Conservation (phyloP, 2,329 filamentous ascomycete genomes). For the Colletotrichum tamarilloi region DNA sequence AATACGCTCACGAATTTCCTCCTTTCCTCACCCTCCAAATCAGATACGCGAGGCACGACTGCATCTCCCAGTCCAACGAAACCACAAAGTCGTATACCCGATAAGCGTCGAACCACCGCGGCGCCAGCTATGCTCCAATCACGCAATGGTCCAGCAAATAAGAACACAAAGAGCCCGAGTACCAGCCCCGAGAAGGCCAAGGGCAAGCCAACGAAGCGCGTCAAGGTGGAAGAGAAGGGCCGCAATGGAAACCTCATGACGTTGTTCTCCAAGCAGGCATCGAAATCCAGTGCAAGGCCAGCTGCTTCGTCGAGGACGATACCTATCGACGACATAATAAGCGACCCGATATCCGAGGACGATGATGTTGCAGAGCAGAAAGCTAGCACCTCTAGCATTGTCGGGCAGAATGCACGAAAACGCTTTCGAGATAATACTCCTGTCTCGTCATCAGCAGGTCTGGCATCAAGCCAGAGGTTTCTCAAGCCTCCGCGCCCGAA, state of each 20-base stretch:
- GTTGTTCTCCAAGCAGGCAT: slow-evolving; percentile 71
- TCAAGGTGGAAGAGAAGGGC: slow-evolving; percentile 59
- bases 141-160: slow-evolving; percentile 38
- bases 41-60: slow-evolving; percentile 45
- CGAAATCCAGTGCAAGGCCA: slow-evolving; percentile 50
- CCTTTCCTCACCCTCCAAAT: slow-evolving; percentile 61
- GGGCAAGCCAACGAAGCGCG: slow-evolving; percentile 44
- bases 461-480: slow-evolving; percentile 62
- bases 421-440: slow-evolving; percentile 54
- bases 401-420: slow-evolving; percentile 67
- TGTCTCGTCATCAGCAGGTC: slow-evolving; percentile 2
- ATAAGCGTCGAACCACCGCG: background rate
- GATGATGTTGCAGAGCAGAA: slow-evolving; percentile 65
- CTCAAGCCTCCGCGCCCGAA: slow-evolving; percentile 53
- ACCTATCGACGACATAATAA: slow-evolving; percentile 61
- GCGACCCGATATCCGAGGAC: slow-evolving; percentile 70
- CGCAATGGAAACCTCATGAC: slow-evolving; percentile 68
- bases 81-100: slow-evolving; percentile 7
- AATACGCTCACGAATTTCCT: slow-evolving; percentile 66
- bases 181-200: slow-evolving; percentile 62
- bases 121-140: slow-evolving; percentile 39
- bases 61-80: slow-evolving; percentile 57
- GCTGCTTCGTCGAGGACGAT: slow-evolving; percentile 43
- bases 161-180: slow-evolving; percentile 50
- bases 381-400: slow-evolving; percentile 62